Evolutionary conservation across 2,329 filamentous ascomycete species (phyloP).

Genomic region (Ophiostoma quercus): DNA sequence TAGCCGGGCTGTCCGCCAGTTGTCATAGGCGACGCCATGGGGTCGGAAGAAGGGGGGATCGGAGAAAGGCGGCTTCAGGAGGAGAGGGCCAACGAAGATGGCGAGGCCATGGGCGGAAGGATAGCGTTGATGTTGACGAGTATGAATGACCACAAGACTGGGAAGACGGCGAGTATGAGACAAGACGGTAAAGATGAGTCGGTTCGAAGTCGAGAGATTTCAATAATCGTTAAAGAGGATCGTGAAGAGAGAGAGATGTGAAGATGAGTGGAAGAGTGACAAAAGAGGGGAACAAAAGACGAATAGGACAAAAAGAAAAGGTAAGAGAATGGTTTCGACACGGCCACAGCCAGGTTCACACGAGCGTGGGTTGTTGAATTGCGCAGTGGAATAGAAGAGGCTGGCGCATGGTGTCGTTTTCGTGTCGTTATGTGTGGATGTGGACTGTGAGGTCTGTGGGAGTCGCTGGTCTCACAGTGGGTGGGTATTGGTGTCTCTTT

Average conservation of each 20-base stretch:
- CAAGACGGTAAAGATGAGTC: neutral
- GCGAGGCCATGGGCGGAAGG: slow-evolving; percentile 14
- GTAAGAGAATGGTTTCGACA: neutral
- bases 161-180: neutral
- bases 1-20: slow-evolving; percentile 22
- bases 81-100: neutral
- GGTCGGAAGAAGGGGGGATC: neutral
- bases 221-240: neutral
- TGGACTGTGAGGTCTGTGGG: slow-evolving; percentile 7
- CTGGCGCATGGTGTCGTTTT: slow-evolving; percentile 26
- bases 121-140: neutral
- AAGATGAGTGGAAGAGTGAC: neutral
- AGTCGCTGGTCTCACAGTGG: slow-evolving; percentile 1
- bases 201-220: neutral
- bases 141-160: neutral
- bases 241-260: neutral
- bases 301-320: neutral
- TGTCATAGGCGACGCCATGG: slow-evolving; percentile 28
- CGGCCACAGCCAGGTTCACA: neutral
- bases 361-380: slow-evolving; percentile 8
- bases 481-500: slow-evolving; percentile 11
- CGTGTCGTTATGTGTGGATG: slow-evolving; percentile 23
- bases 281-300: neutral
- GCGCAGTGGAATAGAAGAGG: slow-evolving; percentile 25
- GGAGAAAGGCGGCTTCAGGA: slow-evolving; percentile 7